These are phyloP conservation scores for Cucurbita moschata DNA, from an alignment of 306 rosid species.

Conservation along the genomic window DNA sequence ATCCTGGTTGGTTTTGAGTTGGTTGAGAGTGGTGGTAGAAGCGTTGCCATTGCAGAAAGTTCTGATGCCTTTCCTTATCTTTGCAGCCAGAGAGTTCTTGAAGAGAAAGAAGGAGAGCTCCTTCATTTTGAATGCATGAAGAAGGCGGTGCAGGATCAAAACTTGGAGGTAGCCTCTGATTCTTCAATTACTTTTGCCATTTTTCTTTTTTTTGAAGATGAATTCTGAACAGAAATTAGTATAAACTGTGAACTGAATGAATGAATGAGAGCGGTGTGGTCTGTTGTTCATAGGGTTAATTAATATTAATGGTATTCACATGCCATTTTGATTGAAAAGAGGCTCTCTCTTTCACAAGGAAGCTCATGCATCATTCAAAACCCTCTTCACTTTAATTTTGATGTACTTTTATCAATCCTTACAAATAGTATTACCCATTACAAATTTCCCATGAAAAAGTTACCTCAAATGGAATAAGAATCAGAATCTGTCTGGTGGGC, in stretches of 20 bases:
- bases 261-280: conserved; percentile 56
- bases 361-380: background rate
- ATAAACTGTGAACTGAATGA: conserved; percentile 50
- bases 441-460: too few relatives aligned
- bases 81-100: conserved; percentile 59
- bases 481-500: conserved; percentile 7
- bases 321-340: conserved; percentile 11
- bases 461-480: background rate
- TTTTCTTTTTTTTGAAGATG: background rate
- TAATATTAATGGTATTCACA: conserved; percentile 33
- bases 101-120: conserved; percentile 58
- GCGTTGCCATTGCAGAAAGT: conserved; percentile 50
- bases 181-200: background rate
- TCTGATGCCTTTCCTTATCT: conserved; percentile 65
- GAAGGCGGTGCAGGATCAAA: background rate
- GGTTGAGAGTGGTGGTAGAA: conserved; percentile 65
- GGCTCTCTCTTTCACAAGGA: conserved; percentile 14
- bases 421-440: background rate
- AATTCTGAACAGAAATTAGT: background rate
- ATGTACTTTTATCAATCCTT: too few relatives aligned
- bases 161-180: background rate
- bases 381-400: background rate
- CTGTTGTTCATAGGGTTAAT: conserved; percentile 2
- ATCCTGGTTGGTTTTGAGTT: conserved; percentile 13
- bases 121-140: conserved; percentile 20